Evolutionary conservation across 371 early-diverging fungal genomes (phyloP), one percentile per base, ranked within the genome.

Genomic region (Mortierella polycephala): DNA sequence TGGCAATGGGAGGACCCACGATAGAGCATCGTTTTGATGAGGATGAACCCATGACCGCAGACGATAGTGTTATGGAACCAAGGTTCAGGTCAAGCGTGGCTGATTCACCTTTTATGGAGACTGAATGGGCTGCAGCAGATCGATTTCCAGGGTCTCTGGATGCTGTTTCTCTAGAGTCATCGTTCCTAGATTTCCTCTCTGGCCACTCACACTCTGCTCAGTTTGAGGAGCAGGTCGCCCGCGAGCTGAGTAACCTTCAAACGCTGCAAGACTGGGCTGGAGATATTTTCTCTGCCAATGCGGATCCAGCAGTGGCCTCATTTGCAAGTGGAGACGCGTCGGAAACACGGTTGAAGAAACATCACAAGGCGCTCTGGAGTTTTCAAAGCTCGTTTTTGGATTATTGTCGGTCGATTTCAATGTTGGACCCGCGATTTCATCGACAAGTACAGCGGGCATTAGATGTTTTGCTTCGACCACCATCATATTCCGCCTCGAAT

Each of bases 341-440:
- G 55, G 42, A 18, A 54, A 14, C 45, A 40, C 42, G 60, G 16
- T 44, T 71, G 57, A 55, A 39, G 44, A 57, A 44, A 45, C 59
- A 52, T 3, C 62, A 67, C 10, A 55, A 68, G 63, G 54, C 57
- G 0, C 37, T 74, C 9, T 74, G 67, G 74, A 67, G 56, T 21
- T 67, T 74, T 13, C 60, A 54, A 49, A 59, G 63, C n/a, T 57
- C 64, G 2, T 67, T 67, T 42, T 50, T 74, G 18, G 64, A 60
- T 14, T 74, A 45, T 41, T 59, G 63, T 40, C 37, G 50, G 23
- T 37, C 59, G 2, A 46, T 67, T 12, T 62, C 74, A 10, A 52
- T 46, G 5, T 20, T 74, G n/a, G 66, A 67, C 46, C 37, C 64
- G 7, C 57, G 74, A 40, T 49, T 74, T 16, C 63, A 67, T 21